A percentile compares a stretch with the other conserved stretches of the same genome.
phyloP scores from a whole-genome alignment of 1,284 basidiomycete species.

The Trichosporon coremiiforme region DNA sequence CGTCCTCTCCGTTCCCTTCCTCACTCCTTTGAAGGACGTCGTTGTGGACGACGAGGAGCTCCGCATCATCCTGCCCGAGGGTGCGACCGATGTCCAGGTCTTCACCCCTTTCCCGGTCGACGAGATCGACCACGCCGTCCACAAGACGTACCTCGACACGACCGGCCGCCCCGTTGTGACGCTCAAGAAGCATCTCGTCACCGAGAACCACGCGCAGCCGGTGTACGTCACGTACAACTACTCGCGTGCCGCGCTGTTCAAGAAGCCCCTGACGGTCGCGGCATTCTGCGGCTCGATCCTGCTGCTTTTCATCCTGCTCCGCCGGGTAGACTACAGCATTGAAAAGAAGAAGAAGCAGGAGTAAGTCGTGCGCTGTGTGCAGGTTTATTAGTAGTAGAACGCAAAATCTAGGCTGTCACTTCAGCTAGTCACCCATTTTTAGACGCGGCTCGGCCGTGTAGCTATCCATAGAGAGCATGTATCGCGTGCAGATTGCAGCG shows the following conservation, averaged over 20 bases:
- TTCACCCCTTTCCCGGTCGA: constrained; percentile 75
- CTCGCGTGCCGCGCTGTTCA: constrained; percentile 71
- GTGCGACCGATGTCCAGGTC: constrained; percentile 80
- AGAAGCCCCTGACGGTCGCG: constrained; percentile 70
- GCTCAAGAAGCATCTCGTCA: constrained; percentile 72
- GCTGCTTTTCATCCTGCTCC: constrained; percentile 49
- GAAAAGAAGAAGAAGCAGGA: constrained; percentile 32
- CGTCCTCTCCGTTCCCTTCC: constrained; percentile 79
- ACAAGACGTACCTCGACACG: constrained; percentile 92
- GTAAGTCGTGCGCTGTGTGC: neutral
- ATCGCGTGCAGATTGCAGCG: constrained; percentile 16
- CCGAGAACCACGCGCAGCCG: constrained; percentile 68
- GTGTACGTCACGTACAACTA: constrained; percentile 73
- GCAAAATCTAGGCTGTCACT: constrained; percentile 1
- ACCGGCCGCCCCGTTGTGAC: constrained; percentile 78
- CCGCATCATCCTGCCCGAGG: constrained; percentile 85
- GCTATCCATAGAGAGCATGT: constrained; percentile 23
- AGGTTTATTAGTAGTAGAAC: neutral
- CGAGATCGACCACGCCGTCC: constrained; percentile 64
- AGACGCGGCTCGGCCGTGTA: constrained; percentile 18
- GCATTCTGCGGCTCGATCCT: constrained; percentile 47
- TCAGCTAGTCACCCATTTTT: neutral
- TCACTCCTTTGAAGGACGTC: constrained; percentile 77
- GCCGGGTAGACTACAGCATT: constrained; percentile 51
- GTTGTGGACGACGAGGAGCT: constrained; percentile 80